Evolutionary conservation across 2,329 filamentous ascomycete species (phyloP).

Genomic region (Aspergillus fumigatiaffinis): DNA sequence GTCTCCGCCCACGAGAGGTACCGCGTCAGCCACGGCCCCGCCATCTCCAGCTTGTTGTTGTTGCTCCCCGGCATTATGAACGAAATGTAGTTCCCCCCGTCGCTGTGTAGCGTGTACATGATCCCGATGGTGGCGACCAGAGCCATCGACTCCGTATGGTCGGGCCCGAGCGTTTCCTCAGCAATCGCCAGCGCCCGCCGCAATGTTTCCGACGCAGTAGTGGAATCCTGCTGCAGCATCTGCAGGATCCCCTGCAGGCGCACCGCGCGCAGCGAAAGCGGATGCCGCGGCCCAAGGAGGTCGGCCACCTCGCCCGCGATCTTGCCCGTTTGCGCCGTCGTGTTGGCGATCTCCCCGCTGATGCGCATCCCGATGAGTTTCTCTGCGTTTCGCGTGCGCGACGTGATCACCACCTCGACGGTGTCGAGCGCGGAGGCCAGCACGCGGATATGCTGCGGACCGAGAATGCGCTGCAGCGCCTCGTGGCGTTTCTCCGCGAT

Average conservation of each 20-base stretch:
- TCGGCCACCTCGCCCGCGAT: conserved; percentile 19
- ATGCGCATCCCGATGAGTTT: conserved; percentile 8
- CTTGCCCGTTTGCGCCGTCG: conserved; percentile 12
- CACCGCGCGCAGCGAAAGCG: conserved; percentile 22
- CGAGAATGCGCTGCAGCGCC: conserved; percentile 21
- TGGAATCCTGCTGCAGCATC: conserved; percentile 14
- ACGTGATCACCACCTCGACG: conserved; percentile 21
- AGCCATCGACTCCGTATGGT: conserved; percentile 24
- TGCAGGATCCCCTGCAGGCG: conserved; percentile 20
- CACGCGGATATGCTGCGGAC: conserved; percentile 25
- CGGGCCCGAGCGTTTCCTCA: conserved; percentile 23
- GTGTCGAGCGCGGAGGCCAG: conserved; percentile 18
- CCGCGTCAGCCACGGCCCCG: conserved; percentile 26
- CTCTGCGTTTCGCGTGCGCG: conserved; percentile 10
- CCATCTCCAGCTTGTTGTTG: conserved; percentile 10
- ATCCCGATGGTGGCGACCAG: conserved; percentile 26
- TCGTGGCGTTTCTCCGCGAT: conserved; percentile 16
- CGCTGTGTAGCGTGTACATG: conserved; percentile 23
- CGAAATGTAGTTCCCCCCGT: not conserved
- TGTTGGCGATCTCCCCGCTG: conserved; percentile 12
- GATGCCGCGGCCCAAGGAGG: conserved; percentile 19
- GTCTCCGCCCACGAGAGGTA: conserved; percentile 25
- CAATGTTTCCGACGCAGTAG: conserved; percentile 25
- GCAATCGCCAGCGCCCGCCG: conserved; percentile 26
- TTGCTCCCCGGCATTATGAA: not conserved